Evolutionary conservation across 31 red algal species (phyloP), one percentile per base, ranked within the genome.

Genomic region (Odonthalia washingtoniensis): DNA sequence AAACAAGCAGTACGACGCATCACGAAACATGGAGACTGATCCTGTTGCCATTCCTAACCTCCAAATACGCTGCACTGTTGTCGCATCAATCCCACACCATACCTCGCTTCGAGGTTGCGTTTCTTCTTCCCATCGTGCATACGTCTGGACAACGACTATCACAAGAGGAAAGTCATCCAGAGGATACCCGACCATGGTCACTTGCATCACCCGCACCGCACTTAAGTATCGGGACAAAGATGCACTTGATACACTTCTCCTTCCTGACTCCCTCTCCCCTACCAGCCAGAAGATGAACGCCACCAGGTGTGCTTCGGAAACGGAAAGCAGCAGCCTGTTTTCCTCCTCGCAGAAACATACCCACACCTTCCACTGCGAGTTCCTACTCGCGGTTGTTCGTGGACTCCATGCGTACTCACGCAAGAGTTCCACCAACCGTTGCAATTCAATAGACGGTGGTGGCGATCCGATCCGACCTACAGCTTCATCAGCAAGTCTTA

Each of bases 141-240:
- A 77, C 18, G n/a, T 30, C 14, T 30, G 30, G 12, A 72, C 4
- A 5, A 84, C 32, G 4, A 34, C 31, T 3, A 46, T 30, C 9
- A 57, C 5, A 30, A 84, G 38, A 35, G 63, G 24, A 46, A 40
- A 49, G 21, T 36, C 18, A 2, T 62, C 39, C 21, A 83, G 33
- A 5, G 4, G 3, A 12, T 79, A 6, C 28, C 27, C 75, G 41
- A 43, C 17, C 3, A n/a, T n/a, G n/a, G n/a, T n/a, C n/a, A n/a
- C n/a, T 34, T 83, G 79, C 61, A 83, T 83, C 52, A 68, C 61
- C 60, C 79, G 5, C 60, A 69, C 79, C 4, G 79, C 79, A 69
- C 79, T 69, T 3, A 83, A 37, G 36, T 83, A 70, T 30, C 69
- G 79, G 37, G 35, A 46, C 4, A 83, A 3, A 3, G 79, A 83